A percentile compares a stretch with the other conserved stretches of the same genome.
phyloP scores from a whole-genome alignment of 1,284 basidiomycete genomes.

The Rhodotorula sp. region DNA sequence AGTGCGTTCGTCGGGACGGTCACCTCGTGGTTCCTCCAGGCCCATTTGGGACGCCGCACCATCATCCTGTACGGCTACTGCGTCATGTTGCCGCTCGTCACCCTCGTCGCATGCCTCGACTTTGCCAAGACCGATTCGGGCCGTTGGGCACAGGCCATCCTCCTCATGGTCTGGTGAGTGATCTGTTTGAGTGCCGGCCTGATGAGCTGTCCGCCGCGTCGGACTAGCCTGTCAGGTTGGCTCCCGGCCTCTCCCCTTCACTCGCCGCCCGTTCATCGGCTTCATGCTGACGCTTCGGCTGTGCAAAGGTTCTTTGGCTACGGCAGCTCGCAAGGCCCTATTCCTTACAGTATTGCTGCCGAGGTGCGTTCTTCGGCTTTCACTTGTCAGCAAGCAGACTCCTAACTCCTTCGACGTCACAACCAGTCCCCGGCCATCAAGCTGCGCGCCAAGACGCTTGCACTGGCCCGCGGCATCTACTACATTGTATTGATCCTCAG shows the following conservation, averaged over 20 bases:
- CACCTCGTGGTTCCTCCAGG: conserved; percentile 53
- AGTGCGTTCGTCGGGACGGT: conserved; percentile 49
- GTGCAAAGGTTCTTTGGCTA: conserved; percentile 49
- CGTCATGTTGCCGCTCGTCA: conserved; percentile 53
- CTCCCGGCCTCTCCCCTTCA: too few species aligned
- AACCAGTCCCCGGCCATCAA: conserved; percentile 1
- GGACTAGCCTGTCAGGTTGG: too few species aligned
- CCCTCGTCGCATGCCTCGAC: conserved; percentile 56
- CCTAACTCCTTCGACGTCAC: conserved; percentile 46
- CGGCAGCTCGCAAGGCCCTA: conserved; percentile 52
- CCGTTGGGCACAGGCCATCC: conserved; percentile 51
- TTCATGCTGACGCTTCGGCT: too few species aligned
- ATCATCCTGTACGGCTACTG: conserved; percentile 56
- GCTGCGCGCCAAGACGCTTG: conserved; percentile 58
- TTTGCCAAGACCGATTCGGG: conserved; percentile 44
- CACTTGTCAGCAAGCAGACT: background rate
- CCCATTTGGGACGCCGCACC: conserved; percentile 51
- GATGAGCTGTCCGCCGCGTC: too few species aligned
- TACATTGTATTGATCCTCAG: conserved; percentile 51
- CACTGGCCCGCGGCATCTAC: conserved; percentile 55
- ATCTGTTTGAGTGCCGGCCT: too few species aligned
- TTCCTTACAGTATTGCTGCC: conserved; percentile 55
- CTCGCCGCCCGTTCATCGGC: too few species aligned
- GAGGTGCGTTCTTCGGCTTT: conserved; percentile 49
- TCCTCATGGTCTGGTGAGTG: conserved; percentile 31